A percentile compares a stretch with the other conserved stretches of the same genome.
phyloP scores from a whole-genome alignment of 208 protist species.

The Jaenimonas drosophilae region DNA sequence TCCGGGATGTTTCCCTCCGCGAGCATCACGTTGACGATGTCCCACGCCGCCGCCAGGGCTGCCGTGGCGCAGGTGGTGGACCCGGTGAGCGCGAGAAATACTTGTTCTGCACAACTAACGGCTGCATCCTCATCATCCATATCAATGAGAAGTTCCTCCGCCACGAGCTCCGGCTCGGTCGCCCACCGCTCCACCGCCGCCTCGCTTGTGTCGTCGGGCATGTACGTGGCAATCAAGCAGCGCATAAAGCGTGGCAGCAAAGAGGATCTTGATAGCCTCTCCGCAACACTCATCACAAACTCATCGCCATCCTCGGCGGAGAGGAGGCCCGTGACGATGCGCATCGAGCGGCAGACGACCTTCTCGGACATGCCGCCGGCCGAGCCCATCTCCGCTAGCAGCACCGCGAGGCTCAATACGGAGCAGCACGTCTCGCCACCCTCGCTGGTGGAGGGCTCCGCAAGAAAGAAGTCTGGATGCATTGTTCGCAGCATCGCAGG shows the following conservation, averaged over 20 bases:
- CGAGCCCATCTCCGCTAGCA: slow-evolving; percentile 12
- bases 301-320: slow-evolving; percentile 38
- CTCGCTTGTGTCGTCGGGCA: slow-evolving; percentile 34
- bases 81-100: slow-evolving; percentile 65
- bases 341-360: slow-evolving; percentile 45
- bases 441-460: neutral
- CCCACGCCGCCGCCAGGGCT: slow-evolving; percentile 30
- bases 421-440: neutral
- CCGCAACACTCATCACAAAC: slow-evolving; percentile 19
- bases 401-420: neutral
- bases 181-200: slow-evolving; percentile 31
- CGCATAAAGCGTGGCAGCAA: slow-evolving; percentile 20
- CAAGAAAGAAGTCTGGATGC: slow-evolving; percentile 26
- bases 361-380: slow-evolving; percentile 31
- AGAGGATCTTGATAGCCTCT: slow-evolving; percentile 6
- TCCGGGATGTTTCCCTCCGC: slow-evolving; percentile 12
- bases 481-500: slow-evolving; percentile 26
- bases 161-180: slow-evolving; percentile 28
- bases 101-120: slow-evolving; percentile 43
- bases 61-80: slow-evolving; percentile 22
- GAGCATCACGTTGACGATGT: slow-evolving; percentile 39
- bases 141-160: slow-evolving; percentile 35
- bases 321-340: slow-evolving; percentile 26
- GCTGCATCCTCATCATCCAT: slow-evolving; percentile 37
- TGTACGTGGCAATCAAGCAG: slow-evolving; percentile 23